These are phyloP conservation scores for Oryza nivara DNA, from an alignment of 176 grass and related monocot species.

Conservation along the genomic window DNA sequence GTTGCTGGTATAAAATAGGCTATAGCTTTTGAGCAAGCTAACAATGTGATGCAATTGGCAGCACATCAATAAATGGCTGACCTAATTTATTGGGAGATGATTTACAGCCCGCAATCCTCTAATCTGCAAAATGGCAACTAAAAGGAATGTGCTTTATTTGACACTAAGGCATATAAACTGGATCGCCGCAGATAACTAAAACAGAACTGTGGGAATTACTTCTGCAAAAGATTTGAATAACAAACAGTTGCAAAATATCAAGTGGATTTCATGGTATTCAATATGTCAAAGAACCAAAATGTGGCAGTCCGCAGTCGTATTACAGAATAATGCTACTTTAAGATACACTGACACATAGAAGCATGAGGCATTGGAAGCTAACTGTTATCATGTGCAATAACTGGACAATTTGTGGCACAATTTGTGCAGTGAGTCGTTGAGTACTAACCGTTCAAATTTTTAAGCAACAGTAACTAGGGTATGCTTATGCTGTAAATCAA, in stretches of 20 bases:
- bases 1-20: not conserved
- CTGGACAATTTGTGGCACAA: not conserved
- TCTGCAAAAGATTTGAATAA: not conserved
- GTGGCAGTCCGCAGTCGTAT: not conserved
- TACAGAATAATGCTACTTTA: not conserved
- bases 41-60: not conserved
- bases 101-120: not conserved
- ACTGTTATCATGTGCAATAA: not conserved
- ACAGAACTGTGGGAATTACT: not conserved
- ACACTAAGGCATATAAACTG: not conserved
- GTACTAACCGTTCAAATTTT: not conserved
- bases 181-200: not conserved
- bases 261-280: not conserved
- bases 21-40: not conserved
- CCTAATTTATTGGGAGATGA: not conserved
- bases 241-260: not conserved
- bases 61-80: not conserved
- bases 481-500: not conserved
- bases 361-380: not conserved
- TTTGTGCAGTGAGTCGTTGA: not conserved
- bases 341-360: not conserved
- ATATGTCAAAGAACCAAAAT: not conserved
- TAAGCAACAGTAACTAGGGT: not conserved
- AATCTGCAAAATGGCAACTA: not conserved
- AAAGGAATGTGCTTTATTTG: conserved; percentile 4